phyloP scores from a whole-genome alignment of 176 grass and related monocot species.

The Pontederia paniculata region DNA sequence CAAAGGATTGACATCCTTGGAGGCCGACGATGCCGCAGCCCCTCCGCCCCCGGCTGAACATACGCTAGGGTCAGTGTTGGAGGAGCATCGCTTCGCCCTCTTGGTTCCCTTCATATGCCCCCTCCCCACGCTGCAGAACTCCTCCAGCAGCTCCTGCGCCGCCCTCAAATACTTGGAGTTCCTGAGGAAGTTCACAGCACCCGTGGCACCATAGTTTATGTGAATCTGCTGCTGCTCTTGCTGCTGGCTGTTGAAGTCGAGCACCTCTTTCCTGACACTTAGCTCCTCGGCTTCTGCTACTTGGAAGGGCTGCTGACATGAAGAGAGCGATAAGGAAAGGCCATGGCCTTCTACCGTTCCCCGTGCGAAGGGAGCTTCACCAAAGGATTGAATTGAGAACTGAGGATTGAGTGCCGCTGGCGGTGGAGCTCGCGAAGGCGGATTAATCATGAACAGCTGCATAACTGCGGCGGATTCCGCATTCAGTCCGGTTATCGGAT shows the following conservation, averaged over 20 bases:
- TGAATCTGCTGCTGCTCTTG: constrained; percentile 42
- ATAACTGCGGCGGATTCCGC: constrained; percentile 13
- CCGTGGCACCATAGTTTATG: constrained; percentile 51
- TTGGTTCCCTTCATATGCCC: constrained; percentile 47
- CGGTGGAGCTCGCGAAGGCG: background rate
- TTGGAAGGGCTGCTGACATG: constrained; percentile 83
- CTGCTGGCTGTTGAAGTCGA: constrained; percentile 70
- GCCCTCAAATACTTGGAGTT: constrained; percentile 14
- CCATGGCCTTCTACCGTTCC: constrained; percentile 69
- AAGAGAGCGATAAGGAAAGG: constrained; percentile 72
- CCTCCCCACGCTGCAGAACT: constrained; percentile 61
- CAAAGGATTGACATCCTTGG: constrained; percentile 54
- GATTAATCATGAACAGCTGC: constrained; percentile 20
- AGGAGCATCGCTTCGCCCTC: background rate
- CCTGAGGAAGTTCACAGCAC: constrained; percentile 8
- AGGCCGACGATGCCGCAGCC: background rate
- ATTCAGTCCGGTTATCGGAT: constrained; percentile 11
- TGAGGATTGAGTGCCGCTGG: constrained; percentile 3
- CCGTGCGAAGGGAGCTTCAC: constrained; percentile 16
- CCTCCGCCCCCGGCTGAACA: too few species aligned
- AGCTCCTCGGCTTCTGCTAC: constrained; percentile 84
- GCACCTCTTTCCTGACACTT: constrained; percentile 62
- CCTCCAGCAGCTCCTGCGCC: constrained; percentile 18
- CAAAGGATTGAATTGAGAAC: constrained; percentile 50
- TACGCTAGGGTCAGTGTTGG: constrained; percentile 25